A percentile compares a stretch with the other conserved stretches of the same genome.
Evolutionary conservation across 1,284 basidiomycete genomes (phyloP).

Genomic region (Cutaneotrichosporon cutaneum): DNA sequence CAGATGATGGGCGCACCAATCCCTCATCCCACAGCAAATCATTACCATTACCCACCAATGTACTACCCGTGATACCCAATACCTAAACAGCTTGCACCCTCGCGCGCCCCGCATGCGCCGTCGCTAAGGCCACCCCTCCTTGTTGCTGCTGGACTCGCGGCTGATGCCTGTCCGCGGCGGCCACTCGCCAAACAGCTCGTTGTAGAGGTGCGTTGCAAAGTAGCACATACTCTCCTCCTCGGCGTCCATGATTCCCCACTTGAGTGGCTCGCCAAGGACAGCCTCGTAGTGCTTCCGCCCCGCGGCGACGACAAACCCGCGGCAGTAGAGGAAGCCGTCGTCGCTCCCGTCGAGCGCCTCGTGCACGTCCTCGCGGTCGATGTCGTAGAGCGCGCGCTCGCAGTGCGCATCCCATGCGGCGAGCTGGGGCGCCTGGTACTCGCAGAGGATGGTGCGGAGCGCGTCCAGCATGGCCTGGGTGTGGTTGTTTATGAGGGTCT

Average conservation of each 20-base stretch:
- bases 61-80: too few relatives aligned
- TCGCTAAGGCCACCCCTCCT: background rate
- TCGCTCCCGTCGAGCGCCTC: conserved; percentile 14
- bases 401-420: conserved; percentile 5
- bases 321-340: conserved; percentile 22
- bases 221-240: conserved; percentile 21
- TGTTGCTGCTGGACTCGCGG: conserved; percentile 6
- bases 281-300: conserved; percentile 16
- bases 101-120: too few relatives aligned
- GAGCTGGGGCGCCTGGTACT: background rate
- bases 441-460: background rate
- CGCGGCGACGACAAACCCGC: conserved; percentile 18
- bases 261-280: conserved; percentile 9
- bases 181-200: conserved; percentile 17
- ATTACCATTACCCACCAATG: too few relatives aligned
- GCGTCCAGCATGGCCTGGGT: background rate
- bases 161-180: background rate
- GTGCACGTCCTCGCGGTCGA: conserved; percentile 22
- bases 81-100: too few relatives aligned
- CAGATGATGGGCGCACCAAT: too few relatives aligned
- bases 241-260: conserved; percentile 11
- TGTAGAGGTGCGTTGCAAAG: conserved; percentile 8
- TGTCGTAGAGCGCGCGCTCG: conserved; percentile 18
- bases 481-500: background rate
- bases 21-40: too few relatives aligned